Evolutionary conservation across 176 grass and related monocot species (phyloP), one percentile per base, ranked within the genome.

Genomic region (Pontederia paniculata): DNA sequence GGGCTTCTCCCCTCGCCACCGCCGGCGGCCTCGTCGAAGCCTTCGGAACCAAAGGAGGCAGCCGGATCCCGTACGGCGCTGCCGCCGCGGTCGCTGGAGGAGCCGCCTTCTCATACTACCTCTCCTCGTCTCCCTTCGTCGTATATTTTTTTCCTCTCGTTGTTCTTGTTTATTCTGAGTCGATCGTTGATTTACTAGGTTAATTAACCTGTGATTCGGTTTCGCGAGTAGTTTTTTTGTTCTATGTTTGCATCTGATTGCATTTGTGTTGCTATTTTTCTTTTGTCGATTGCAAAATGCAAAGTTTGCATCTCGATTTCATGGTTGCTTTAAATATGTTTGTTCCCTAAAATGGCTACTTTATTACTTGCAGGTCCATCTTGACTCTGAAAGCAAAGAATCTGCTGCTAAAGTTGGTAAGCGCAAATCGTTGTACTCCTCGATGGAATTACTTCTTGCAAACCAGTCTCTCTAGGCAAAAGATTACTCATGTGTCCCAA

Each of bases 351-450:
- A 37, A 37, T 37, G 28, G 28, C 7, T 5, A 37, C 28, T 37
- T 37, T 37, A 37, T 37, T 37, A 37, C 28, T 69, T 80, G 71
- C 79, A 90, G 93, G 86, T 71, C 42, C 72, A 81, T 71, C 72
- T 90, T 67, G 91, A 88, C 48, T 64, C 80, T 64, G 65, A 66
- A 23, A 69, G 47, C 52, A 77, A 79, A 25, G 81, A 85, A 5
- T 47, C 68, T 48, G 51, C 69, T 21, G 67, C 58, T 55, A 81
- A 88, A 61, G 73, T 90, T 54, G 91, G 91, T 97, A 72, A 78
- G 82, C 61, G 74, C 17, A 48, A 17, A 9, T 23, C 12, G 41
- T 47, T 41, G n/a, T n/a, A n/a, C 44, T 74, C 13, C 21, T 52
- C 8, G 7, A 41, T 12, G 21, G 15, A 12, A 44, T 20, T 18